Percentiles rank a stretch among this genome's conserved stretches.
Conservation (phyloP, 805 yeast species). For the Pichia ethanolica region DNA sequence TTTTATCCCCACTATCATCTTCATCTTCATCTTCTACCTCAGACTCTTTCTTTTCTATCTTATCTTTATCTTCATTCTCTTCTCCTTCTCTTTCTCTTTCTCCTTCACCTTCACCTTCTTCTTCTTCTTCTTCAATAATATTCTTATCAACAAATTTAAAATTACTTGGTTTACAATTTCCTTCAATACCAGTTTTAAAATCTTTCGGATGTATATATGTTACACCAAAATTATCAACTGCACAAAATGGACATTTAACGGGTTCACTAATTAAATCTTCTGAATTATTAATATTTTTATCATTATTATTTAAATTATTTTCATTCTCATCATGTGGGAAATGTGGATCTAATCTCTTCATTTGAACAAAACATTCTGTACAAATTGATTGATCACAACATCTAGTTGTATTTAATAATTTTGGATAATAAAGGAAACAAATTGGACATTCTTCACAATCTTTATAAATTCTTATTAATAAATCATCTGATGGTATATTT, state of each 20-base stretch:
- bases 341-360: slow-evolving; percentile 86
- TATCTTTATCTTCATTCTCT: too few relatives aligned
- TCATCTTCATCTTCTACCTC: neutral
- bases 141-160: slow-evolving; percentile 21
- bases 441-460: slow-evolving; percentile 85
- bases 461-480: slow-evolving; percentile 55
- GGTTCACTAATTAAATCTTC: slow-evolving; percentile 75
- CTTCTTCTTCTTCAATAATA: slow-evolving; percentile 18
- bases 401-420: slow-evolving; percentile 65
- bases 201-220: slow-evolving; percentile 59
- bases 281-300: slow-evolving; percentile 30
- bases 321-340: slow-evolving; percentile 68
- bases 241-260: slow-evolving; percentile 91
- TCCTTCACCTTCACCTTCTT: slow-evolving; percentile 3
- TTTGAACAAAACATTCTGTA: slow-evolving; percentile 94
- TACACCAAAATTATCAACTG: slow-evolving; percentile 77
- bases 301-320: slow-evolving; percentile 11
- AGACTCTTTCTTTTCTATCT: too few relatives aligned
- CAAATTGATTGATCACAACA: slow-evolving; percentile 94
- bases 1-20: neutral
- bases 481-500: slow-evolving; percentile 33
- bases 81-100: too few relatives aligned
- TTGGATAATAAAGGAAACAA: slow-evolving; percentile 83
- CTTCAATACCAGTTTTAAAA: slow-evolving; percentile 50
- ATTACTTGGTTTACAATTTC: slow-evolving; percentile 39